Conservation (phyloP, 1,139 yeast species). For the Magnusiomyces clavatus region DNA sequence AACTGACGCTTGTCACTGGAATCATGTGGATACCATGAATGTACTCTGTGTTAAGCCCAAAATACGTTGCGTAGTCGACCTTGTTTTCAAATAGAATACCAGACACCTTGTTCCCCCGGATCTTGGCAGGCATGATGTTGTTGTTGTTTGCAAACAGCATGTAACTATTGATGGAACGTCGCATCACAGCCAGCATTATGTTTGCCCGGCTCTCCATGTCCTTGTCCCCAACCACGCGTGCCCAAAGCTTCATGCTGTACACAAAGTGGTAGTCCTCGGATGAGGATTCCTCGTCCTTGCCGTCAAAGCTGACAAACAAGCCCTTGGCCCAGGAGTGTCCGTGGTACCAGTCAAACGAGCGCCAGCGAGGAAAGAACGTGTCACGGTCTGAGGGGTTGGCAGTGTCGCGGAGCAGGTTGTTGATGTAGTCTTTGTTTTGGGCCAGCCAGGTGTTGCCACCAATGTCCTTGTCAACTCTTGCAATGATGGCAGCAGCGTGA, state of each 20-base stretch:
- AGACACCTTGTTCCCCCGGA: conserved; percentile 53
- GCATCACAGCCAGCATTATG: conserved; percentile 57
- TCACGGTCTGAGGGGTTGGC: conserved; percentile 64
- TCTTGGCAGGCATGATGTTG: conserved; percentile 43
- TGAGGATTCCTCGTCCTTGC: conserved; percentile 68
- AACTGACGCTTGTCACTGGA: conserved; percentile 78
- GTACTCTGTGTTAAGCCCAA: conserved; percentile 63
- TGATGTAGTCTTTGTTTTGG: conserved; percentile 55
- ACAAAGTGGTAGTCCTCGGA: conserved; percentile 65
- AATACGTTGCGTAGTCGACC: conserved; percentile 81
- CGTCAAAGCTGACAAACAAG: conserved; percentile 56
- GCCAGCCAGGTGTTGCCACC: conserved; percentile 57
- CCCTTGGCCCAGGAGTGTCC: conserved; percentile 88
- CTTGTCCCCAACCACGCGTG: conserved; percentile 50
- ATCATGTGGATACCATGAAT: conserved; percentile 93
- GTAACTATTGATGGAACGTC: conserved; percentile 53
- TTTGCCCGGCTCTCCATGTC: conserved; percentile 62
- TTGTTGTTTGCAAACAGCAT: conserved; percentile 50
- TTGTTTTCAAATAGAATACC: conserved; percentile 76
- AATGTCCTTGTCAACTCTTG: conserved; percentile 46
- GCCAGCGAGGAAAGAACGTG: conserved; percentile 61
- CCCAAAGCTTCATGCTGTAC: conserved; percentile 73
- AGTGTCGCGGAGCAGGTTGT: conserved; percentile 61
- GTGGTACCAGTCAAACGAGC: conserved; percentile 72
- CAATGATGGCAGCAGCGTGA: conserved; percentile 68